Evolutionary conservation across 2,329 filamentous ascomycete species (phyloP).

Genomic region (Calonectria hawksworthii): DNA sequence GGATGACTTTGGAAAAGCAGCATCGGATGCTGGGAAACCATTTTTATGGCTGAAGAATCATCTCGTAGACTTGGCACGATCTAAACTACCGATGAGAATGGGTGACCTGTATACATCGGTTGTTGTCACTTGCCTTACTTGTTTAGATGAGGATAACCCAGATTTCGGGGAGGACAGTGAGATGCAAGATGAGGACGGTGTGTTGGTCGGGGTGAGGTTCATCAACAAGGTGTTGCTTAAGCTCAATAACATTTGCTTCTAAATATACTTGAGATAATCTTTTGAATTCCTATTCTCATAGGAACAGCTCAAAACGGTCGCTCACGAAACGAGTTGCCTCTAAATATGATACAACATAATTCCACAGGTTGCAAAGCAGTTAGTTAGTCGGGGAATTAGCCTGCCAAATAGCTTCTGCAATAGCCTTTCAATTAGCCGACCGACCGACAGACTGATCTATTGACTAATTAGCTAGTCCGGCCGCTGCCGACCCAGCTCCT

Average conservation of each 20-base stretch:
- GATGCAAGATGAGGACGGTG: constrained; percentile 28
- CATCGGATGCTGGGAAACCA: neutral
- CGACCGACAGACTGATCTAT: too few species aligned
- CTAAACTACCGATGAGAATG: constrained; percentile 42
- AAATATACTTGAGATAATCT: too few species aligned
- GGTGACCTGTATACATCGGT: constrained; percentile 48
- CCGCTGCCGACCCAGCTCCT: too few species aligned
- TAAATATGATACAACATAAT: neutral
- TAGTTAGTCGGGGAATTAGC: too few species aligned
- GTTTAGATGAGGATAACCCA: constrained; percentile 47
- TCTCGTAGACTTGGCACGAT: constrained; percentile 31
- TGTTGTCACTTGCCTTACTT: constrained; percentile 52
- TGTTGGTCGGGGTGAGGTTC: constrained; percentile 27
- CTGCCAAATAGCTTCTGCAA: too few species aligned
- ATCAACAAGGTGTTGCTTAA: constrained; percentile 26
- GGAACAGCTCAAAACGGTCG: too few species aligned
- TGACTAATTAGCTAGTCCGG: too few species aligned
- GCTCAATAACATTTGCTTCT: constrained; percentile 7
- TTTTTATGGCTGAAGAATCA: constrained; percentile 7
- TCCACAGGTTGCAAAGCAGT: neutral
- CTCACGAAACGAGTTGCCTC: too few species aligned
- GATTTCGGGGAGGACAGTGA: constrained; percentile 47
- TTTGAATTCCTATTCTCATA: too few species aligned
- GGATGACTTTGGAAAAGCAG: neutral
- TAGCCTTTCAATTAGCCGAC: too few species aligned